These are phyloP conservation scores for Phytopythium litorale DNA, from an alignment of 352 stramenopile genomes.

Conservation along the genomic window DNA sequence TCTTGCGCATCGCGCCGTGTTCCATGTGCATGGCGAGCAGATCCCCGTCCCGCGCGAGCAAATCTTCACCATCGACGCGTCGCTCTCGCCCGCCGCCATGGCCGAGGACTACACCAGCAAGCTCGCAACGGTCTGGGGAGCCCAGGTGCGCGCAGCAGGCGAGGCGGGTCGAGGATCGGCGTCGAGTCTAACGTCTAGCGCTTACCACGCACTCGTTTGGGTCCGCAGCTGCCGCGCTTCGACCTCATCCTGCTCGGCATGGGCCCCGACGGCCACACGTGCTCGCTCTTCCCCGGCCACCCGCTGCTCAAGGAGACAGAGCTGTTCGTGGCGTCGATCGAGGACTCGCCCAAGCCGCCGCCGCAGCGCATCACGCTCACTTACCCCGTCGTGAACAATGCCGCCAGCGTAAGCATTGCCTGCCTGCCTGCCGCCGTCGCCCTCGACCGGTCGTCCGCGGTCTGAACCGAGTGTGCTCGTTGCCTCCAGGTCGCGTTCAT, in stretches of 20 bases:
- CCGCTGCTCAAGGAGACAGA: conserved; percentile 84
- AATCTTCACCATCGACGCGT: conserved; percentile 92
- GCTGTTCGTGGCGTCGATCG: conserved; percentile 91
- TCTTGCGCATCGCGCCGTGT: neutral
- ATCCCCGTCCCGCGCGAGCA: conserved; percentile 73
- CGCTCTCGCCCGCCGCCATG: conserved; percentile 50
- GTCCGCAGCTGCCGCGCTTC: conserved; percentile 77
- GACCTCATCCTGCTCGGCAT: conserved; percentile 97
- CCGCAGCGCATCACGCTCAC: conserved; percentile 96
- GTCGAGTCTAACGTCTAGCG: neutral
- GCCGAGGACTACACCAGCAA: conserved; percentile 75
- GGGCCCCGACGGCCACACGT: conserved; percentile 98
- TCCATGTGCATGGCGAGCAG: conserved; percentile 23
- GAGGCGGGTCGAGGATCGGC: neutral
- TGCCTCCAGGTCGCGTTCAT: conserved; percentile 84
- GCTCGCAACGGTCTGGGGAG: conserved; percentile 57
- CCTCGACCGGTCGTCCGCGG: too few relatives aligned
- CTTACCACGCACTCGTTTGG: neutral
- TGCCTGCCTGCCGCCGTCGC: neutral
- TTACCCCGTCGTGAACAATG: conserved; percentile 93
- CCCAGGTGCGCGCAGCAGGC: conserved; percentile 27
- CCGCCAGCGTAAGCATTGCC: conserved; percentile 45
- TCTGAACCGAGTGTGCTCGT: conserved; percentile 4
- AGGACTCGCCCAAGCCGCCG: conserved; percentile 97
- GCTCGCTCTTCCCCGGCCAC: conserved; percentile 96